These are phyloP conservation scores for Clathrospora elynae DNA, from an alignment of 2,329 filamentous ascomycete species.

Conservation along the genomic window DNA sequence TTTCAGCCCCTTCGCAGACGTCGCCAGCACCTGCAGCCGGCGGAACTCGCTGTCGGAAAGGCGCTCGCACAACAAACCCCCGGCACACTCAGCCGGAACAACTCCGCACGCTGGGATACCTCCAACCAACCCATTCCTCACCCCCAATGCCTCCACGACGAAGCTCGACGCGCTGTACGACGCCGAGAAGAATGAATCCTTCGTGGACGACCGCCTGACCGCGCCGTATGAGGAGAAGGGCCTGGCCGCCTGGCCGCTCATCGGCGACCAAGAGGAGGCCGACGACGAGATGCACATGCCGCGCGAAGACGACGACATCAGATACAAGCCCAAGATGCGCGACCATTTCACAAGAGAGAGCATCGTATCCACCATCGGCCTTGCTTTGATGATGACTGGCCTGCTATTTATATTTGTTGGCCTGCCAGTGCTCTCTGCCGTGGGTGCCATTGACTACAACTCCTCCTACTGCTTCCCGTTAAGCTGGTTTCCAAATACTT, in stretches of 20 bases:
- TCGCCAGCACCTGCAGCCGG: conserved; percentile 25
- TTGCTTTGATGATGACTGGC: conserved; percentile 54
- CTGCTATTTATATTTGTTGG: conserved; percentile 58
- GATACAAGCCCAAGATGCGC: conserved; percentile 49
- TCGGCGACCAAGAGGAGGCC: conserved; percentile 57
- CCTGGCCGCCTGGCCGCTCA: conserved; percentile 52
- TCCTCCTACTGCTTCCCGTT: conserved; percentile 49
- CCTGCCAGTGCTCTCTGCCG: conserved; percentile 56
- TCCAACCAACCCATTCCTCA: conserved; percentile 34
- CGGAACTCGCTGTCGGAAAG: conserved; percentile 30
- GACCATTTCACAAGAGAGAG: conserved; percentile 55
- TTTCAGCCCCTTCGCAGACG: conserved; percentile 41
- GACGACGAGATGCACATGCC: conserved; percentile 63
- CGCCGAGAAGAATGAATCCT: conserved; percentile 43
- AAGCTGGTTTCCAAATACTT: conserved; percentile 46
- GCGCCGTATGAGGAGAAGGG: conserved; percentile 52
- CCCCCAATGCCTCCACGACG: conserved; percentile 37
- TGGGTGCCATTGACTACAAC: conserved; percentile 48
- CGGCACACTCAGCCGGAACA: conserved; percentile 15
- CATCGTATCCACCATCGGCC: conserved; percentile 51
- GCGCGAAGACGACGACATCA: conserved; percentile 55
- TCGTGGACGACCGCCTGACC: conserved; percentile 55
- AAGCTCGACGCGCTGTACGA: conserved; percentile 30
- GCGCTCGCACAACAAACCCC: conserved; percentile 5
- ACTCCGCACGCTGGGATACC: conserved; percentile 21